Percentiles rank a stretch among this genome's conserved stretches.
phyloP scores from a whole-genome alignment of 805 yeast genomes.

The Komagataella ulmi region DNA sequence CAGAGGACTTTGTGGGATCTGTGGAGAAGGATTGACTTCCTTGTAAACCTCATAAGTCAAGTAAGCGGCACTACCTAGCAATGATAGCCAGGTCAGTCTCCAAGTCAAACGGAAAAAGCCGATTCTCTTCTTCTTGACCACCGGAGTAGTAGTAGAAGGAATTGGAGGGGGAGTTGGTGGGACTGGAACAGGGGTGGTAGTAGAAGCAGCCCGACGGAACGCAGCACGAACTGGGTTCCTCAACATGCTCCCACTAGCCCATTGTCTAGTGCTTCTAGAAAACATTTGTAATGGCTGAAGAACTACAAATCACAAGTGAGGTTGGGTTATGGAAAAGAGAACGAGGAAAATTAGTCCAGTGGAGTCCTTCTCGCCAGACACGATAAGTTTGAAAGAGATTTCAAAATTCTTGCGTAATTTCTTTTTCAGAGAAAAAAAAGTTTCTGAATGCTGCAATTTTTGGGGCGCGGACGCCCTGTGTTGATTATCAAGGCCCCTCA shows the following conservation, averaged over 20 bases:
- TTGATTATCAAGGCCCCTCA: not conserved
- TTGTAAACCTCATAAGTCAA: conserved; percentile 48
- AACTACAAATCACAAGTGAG: not conserved
- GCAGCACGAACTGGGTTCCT: not conserved
- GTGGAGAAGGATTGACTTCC: conserved; percentile 49
- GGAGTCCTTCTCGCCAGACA: not conserved
- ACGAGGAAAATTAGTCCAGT: not conserved
- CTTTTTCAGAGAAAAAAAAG: not conserved
- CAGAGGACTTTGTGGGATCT: conserved; percentile 39
- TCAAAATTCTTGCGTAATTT: not conserved
- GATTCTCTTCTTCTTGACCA: conserved; percentile 6
- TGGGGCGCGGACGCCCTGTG: not conserved
- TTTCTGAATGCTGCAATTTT: not conserved
- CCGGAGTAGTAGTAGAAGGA: not conserved
- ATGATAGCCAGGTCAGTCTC: conserved; percentile 35
- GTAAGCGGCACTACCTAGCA: conserved; percentile 40
- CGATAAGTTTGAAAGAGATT: not conserved
- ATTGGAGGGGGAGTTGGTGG: conserved; percentile 1
- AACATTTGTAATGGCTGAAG: not conserved
- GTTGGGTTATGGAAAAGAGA: not conserved
- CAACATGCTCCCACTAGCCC: not conserved
- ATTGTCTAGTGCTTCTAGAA: not conserved
- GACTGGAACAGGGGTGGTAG: not conserved
- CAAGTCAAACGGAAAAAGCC: conserved; percentile 26
- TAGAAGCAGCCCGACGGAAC: not conserved